Evolutionary conservation across 2,329 filamentous ascomycete species (phyloP).

Genomic region (Xylariaceae sp.): DNA sequence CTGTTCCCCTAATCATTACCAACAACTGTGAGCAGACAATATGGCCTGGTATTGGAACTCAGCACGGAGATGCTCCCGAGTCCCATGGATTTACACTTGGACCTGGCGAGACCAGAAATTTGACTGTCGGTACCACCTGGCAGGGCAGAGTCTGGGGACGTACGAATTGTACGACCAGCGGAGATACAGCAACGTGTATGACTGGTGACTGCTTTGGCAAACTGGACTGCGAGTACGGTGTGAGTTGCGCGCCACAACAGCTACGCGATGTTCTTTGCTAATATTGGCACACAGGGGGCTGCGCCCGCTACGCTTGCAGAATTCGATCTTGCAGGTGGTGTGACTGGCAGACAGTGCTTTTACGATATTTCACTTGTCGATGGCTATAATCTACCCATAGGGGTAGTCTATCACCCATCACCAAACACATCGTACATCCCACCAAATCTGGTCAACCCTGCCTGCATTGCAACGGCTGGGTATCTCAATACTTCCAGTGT

Average conservation of each 20-base stretch:
- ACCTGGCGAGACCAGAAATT: conserved; percentile 57
- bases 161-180: conserved; percentile 79
- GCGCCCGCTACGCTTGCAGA: conserved; percentile 78
- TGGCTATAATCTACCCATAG: conserved; percentile 78
- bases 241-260: conserved; percentile 46
- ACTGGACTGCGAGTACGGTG: conserved; percentile 69
- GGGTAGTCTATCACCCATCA: conserved; percentile 62
- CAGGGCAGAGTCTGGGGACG: conserved; percentile 81
- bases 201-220: conserved; percentile 78
- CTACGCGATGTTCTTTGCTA: conserved; percentile 2
- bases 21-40: conserved; percentile 73
- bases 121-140: conserved; percentile 75
- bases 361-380: conserved; percentile 87
- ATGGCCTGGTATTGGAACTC: conserved; percentile 76
- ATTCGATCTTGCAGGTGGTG: conserved; percentile 73
- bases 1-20: conserved; percentile 65
- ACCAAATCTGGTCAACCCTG: conserved; percentile 74
- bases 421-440: conserved; percentile 68
- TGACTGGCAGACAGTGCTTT: conserved; percentile 65
- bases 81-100: conserved; percentile 69
- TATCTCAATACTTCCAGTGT: conserved; percentile 58
- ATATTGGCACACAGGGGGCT: conserved; percentile 56
- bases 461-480: conserved; percentile 73
- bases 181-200: conserved; percentile 66
- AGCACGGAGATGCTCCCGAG: conserved; percentile 69